Percentiles rank a stretch among this genome's conserved stretches.
These are phyloP conservation scores for Sarocladium kiliense DNA, from an alignment of 2,329 filamentous ascomycete genomes.

Conservation along the genomic window DNA sequence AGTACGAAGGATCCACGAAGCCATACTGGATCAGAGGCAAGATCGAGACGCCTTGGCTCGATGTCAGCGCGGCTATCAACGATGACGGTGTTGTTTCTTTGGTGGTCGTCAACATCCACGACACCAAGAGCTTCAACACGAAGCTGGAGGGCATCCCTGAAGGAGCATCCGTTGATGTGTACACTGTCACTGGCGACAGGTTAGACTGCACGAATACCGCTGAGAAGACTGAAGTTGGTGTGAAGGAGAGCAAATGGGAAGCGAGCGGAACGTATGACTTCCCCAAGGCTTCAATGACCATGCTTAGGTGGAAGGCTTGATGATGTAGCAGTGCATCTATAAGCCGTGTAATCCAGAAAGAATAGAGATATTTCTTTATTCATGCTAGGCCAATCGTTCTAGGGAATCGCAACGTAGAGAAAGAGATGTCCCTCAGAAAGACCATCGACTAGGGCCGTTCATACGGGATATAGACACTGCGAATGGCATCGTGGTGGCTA, in stretches of 20 bases:
- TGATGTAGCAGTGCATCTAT: too few relatives aligned
- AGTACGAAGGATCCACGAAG: slow-evolving; percentile 62
- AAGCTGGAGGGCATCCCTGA: slow-evolving; percentile 49
- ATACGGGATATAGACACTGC: not conserved
- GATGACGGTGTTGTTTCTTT: slow-evolving; percentile 57
- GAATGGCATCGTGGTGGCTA: too few relatives aligned
- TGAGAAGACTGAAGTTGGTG: slow-evolving; percentile 53
- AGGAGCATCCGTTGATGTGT: slow-evolving; percentile 47
- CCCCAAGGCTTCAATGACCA: slow-evolving; percentile 63
- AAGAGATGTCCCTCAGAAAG: not conserved
- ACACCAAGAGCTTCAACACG: slow-evolving; percentile 53
- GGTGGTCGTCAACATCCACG: slow-evolving; percentile 68
- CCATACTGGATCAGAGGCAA: slow-evolving; percentile 58
- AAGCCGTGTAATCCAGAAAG: too few relatives aligned
- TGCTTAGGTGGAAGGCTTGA: slow-evolving; percentile 53
- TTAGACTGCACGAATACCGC: slow-evolving; percentile 59
- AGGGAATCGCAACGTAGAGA: not conserved
- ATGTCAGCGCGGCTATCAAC: slow-evolving; percentile 57
- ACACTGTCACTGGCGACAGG: slow-evolving; percentile 41
- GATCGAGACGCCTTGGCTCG: slow-evolving; percentile 67
- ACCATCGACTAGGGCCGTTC: too few relatives aligned
- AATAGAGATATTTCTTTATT: too few relatives aligned
- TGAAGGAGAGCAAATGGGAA: slow-evolving; percentile 48
- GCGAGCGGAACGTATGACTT: slow-evolving; percentile 59
- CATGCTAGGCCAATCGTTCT: too few relatives aligned